These are phyloP conservation scores for Plasmodium falciparum DNA, from an alignment of 169 alveolate genomes.

Conservation along the genomic window DNA sequence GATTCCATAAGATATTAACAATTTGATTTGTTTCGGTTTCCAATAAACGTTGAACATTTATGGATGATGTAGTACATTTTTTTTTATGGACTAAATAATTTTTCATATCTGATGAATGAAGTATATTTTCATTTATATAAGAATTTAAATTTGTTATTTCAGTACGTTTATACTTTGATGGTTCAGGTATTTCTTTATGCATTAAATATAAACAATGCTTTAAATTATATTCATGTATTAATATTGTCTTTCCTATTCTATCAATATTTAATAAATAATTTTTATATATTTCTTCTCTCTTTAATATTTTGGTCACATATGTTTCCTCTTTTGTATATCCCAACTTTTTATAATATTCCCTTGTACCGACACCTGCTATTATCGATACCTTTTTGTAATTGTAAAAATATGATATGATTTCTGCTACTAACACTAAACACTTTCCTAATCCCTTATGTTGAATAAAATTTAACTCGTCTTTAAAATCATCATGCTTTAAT, in stretches of 20 bases:
- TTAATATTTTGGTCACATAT: constrained; percentile 93
- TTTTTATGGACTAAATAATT: constrained; percentile 13
- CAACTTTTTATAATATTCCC: constrained; percentile 97
- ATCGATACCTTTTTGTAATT: constrained; percentile 94
- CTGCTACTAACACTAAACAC: constrained; percentile 83
- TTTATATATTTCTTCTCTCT: constrained; percentile 43
- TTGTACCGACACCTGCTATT: constrained; percentile 99
- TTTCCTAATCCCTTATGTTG: constrained; percentile 84
- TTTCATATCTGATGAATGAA: neutral
- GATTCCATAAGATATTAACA: neutral
- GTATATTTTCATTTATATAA: constrained; percentile 51
- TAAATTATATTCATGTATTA: constrained; percentile 39
- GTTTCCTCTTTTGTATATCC: constrained; percentile 97
- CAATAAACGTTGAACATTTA: constrained; percentile 18
- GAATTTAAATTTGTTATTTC: constrained; percentile 59
- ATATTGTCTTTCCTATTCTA: constrained; percentile 37
- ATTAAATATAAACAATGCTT: constrained; percentile 65
- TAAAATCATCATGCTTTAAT: constrained; percentile 35
- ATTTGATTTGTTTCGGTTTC: neutral
- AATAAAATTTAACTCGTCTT: constrained; percentile 65
- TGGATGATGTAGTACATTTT: constrained; percentile 24
- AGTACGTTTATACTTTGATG: constrained; percentile 30
- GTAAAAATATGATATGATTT: constrained; percentile 79
- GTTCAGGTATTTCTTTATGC: constrained; percentile 53
- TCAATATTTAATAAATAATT: constrained; percentile 39